phyloP scores from a whole-genome alignment of 1,284 basidiomycete genomes.

The Waitea zeae region DNA sequence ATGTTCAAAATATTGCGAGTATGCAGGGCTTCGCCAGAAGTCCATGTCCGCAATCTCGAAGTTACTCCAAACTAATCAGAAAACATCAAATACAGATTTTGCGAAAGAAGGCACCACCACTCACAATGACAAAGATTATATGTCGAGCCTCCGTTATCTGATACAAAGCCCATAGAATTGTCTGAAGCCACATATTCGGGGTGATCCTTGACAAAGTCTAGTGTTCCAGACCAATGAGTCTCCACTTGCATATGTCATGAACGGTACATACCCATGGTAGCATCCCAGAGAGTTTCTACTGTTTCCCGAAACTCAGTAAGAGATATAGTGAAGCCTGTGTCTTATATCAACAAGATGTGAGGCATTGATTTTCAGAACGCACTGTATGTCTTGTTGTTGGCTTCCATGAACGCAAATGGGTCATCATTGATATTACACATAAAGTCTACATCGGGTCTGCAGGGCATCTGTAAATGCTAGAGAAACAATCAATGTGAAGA shows the following conservation, averaged over 20 bases:
- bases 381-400: constrained; percentile 35
- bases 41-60: constrained; percentile 56
- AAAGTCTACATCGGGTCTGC: constrained; percentile 21
- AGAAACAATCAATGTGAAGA: background rate
- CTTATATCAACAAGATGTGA: background rate
- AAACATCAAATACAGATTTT: constrained; percentile 44
- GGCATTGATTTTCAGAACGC: background rate
- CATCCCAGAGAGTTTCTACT: constrained; percentile 48
- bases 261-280: constrained; percentile 27
- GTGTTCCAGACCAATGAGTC: background rate
- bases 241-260: background rate
- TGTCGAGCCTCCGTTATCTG: constrained; percentile 38
- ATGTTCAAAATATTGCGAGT: constrained; percentile 55
- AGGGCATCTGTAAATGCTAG: background rate
- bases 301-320: constrained; percentile 52
- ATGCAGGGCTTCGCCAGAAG: constrained; percentile 42
- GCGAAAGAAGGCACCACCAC: constrained; percentile 9
- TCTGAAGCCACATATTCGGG: constrained; percentile 36
- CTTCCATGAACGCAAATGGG: constrained; percentile 41
- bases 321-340: constrained; percentile 39
- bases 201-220: constrained; percentile 43
- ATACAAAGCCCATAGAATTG: constrained; percentile 50
- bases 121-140: constrained; percentile 59
- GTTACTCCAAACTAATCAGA: constrained; percentile 48
- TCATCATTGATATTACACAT: constrained; percentile 41